These are phyloP conservation scores for Daldinia sp. DNA, from an alignment of 2,329 filamentous ascomycete genomes.

Conservation along the genomic window DNA sequence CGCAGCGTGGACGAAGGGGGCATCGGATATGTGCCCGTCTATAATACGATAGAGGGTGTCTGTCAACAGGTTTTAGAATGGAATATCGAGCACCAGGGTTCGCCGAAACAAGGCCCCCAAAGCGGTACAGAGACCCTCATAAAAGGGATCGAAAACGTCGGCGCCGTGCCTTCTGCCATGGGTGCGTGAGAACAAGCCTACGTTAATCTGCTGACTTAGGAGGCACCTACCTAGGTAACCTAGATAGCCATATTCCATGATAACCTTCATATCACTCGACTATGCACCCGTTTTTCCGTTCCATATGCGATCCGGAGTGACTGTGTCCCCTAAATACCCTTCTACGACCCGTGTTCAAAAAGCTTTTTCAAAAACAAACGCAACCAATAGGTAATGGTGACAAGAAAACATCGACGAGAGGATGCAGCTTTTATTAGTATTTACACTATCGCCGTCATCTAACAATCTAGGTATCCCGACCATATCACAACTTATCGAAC, in stretches of 20 bases:
- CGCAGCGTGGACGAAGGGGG: conserved; percentile 51
- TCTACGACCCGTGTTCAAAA: no score
- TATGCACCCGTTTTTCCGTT: no score
- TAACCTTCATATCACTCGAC: no score
- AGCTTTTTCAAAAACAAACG: not conserved
- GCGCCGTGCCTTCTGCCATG: conserved; percentile 23
- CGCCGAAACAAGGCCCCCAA: not conserved
- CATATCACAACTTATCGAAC: not conserved
- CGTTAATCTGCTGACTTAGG: no score
- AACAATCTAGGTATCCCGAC: not conserved
- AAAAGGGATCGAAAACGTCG: conserved; percentile 24
- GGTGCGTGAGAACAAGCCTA: conserved; percentile 12
- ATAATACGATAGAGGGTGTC: conserved; percentile 53
- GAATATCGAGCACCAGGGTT: conserved; percentile 47
- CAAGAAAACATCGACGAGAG: not conserved
- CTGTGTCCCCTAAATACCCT: not conserved
- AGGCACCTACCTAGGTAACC: no score
- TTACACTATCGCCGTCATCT: not conserved
- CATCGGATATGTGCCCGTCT: conserved; percentile 51
- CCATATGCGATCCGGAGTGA: no score
- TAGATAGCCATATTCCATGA: not conserved
- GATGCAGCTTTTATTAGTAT: not conserved
- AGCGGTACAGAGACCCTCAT: conserved; percentile 12
- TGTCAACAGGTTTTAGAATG: conserved; percentile 52
- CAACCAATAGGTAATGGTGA: not conserved